Evolutionary conservation across 208 protist species (phyloP), one percentile per base, ranked within the genome.

Genomic region (Acanthamoeba healyi): DNA sequence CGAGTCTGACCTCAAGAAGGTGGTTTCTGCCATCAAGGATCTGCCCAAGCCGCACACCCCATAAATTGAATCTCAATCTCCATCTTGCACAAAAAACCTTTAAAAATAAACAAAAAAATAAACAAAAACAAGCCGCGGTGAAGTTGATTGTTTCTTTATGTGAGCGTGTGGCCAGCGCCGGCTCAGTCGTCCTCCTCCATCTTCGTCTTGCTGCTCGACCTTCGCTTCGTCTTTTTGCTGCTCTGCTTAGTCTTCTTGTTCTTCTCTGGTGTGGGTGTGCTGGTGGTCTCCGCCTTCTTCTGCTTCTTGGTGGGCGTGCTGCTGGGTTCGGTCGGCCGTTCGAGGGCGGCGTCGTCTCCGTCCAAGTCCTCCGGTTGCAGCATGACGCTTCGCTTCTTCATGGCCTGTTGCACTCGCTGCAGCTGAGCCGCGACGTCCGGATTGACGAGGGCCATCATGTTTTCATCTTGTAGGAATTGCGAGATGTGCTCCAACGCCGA

Each of bases 11-110:
- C 79, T 88, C 29, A 54, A 88, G 51, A 63, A 54, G 42, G 49
- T 88, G 79, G 79, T 65, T 24, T 26, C 29, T 42, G 79, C 42
- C n/a, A 63, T 88, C 79, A 88, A 88, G 51, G 79, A 54, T 9
- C 79, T 88, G 5, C 79, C 79, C 46, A 63, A 17, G 17, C 79
- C 79, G 12, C 79, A 81, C 40, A 46, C 17, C 36, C 70, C 70
- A 81, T 81, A 81, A 81, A 46, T 10, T 22, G 36, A 9, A 12
- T 46, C 40, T 26, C 70, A 40, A 12, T 46, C 70, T 49, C 15
- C 24, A 14, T 46, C 22, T 46, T 81, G 61, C 61, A 70, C 61
- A 70, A 70, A 70, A 29, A 65, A n/a, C n/a, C n/a, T n/a, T n/a
- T n/a, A n/a, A n/a, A n/a, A n/a, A n/a, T n/a, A n/a, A n/a, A n/a